A percentile compares a stretch with the other conserved stretches of the same genome.
These are phyloP conservation scores for Torulaspora maleeae DNA, from an alignment of 805 yeast genomes.

Conservation along the genomic window DNA sequence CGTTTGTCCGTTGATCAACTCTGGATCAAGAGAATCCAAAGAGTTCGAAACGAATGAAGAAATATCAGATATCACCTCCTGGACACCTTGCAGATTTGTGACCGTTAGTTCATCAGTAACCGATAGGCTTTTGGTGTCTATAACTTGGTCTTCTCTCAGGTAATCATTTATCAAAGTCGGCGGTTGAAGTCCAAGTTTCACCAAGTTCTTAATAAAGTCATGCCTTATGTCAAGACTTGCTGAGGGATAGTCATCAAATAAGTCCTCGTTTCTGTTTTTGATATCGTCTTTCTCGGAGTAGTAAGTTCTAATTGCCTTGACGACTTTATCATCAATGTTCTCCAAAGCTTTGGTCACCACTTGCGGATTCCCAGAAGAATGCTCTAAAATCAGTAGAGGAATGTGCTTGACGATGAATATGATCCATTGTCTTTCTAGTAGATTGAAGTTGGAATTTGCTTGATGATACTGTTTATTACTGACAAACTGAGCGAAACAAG, in stretches of 20 bases:
- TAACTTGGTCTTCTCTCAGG: conserved; percentile 39
- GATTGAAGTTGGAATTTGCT: conserved; percentile 33
- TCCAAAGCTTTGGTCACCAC: conserved; percentile 27
- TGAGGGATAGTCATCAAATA: conserved; percentile 49
- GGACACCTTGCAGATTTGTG: conserved; percentile 31
- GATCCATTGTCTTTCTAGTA: conserved; percentile 41
- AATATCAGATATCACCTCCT: conserved; percentile 34
- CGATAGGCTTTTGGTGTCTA: conserved; percentile 34
- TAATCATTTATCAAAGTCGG: conserved; percentile 33
- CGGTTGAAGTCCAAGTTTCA: conserved; percentile 39
- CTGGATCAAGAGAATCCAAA: conserved; percentile 28
- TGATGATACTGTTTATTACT: conserved; percentile 41
- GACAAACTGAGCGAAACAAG: conserved; percentile 42
- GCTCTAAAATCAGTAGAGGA: conserved; percentile 42
- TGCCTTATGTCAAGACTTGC: conserved; percentile 46
- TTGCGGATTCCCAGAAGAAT: conserved; percentile 26
- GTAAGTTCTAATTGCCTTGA: conserved; percentile 33
- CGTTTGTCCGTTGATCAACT: conserved; percentile 37
- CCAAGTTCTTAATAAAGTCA: conserved; percentile 46
- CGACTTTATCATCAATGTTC: conserved; percentile 30
- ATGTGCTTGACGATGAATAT: conserved; percentile 43
- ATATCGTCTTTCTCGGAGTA: conserved; percentile 35
- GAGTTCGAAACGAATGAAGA: conserved; percentile 25
- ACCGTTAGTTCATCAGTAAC: conserved; percentile 36
- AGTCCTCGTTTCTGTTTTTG: conserved; percentile 41